Base-by-base conservation (phyloP, 2,329 filamentous ascomycete genomes). In the Thielaviopsis musarum region DNA sequence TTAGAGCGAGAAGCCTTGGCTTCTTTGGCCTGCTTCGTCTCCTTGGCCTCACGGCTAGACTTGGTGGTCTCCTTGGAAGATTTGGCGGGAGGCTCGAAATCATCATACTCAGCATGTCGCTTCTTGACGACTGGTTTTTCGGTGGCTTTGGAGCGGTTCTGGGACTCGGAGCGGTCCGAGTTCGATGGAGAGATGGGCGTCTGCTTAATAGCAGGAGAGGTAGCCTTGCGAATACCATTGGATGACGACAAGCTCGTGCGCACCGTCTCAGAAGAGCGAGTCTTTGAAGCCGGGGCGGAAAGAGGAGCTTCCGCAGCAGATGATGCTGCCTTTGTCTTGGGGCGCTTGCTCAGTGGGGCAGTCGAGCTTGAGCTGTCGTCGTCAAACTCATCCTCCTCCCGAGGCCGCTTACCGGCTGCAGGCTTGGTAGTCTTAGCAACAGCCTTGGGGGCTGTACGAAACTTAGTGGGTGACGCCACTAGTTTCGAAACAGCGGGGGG, bases 261-360 rank as follows among this genome's bases (percentile, higher is more conserved):
- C n/a, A 21, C n/a, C 17, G 45, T 21, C 4, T 49, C 45, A 49
- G 45, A 49, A 5, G 45, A 49, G 45, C 45, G 45, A 49, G 45
- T n/a, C n/a, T 49, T 49, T 6, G 45, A 19, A 19, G 45, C n/a
- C 10, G 41, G 17, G 19, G 45, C 45, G 2, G 45, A 21, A 49
- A 49, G 7, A 52, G 38, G 9, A 21, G 53, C 12, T 19, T 26
- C 53, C 7, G n/a, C 52, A 21, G n/a, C 53, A 19, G 28, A 55
- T n/a, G 64, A 45, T 52, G 61, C 55, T 1, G 62, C 26, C 53
- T 64, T 67, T 13, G 56, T 28, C 15, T 24, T 61, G 17, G 54
- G 19, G 19, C 15, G 63, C 62, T 69, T 69, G 56, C 61, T 34
- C 1, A 65, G 17, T 19, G 45, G 45, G n/a, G 45, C 45, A 3